Evolutionary conservation across 768 basidiomycete species (phyloP).

Genomic region (Pleurotus platypus): DNA sequence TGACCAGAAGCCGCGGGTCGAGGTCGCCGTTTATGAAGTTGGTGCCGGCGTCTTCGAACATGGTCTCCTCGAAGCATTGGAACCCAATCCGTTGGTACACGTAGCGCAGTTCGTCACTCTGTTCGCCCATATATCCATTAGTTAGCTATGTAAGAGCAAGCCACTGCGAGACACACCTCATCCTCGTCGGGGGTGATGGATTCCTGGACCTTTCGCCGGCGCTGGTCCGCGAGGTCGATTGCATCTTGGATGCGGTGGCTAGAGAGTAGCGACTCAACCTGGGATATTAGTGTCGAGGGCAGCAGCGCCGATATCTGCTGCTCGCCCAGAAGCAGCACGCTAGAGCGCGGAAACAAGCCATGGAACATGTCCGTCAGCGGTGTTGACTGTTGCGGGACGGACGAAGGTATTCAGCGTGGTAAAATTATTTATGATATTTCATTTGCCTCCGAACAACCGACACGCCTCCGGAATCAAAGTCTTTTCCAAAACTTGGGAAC

Average conservation of each 20-base stretch:
- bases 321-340: conserved; percentile 57
- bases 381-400: neutral
- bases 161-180: conserved; percentile 37
- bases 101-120: conserved; percentile 72
- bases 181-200: conserved; percentile 50
- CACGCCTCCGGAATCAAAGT: no score
- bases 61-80: conserved; percentile 71
- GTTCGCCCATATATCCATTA: neutral
- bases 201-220: conserved; percentile 52
- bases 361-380: neutral
- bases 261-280: conserved; percentile 66
- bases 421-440: no score
- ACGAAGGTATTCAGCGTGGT: no score
- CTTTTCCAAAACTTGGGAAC: no score
- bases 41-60: conserved; percentile 80
- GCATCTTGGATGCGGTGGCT: conserved; percentile 65
- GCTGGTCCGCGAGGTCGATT: conserved; percentile 55
- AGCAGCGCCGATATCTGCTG: conserved; percentile 64
- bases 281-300: conserved; percentile 69
- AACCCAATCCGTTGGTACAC: conserved; percentile 83
- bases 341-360: conserved; percentile 61
- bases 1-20: conserved; percentile 81
- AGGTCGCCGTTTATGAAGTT: conserved; percentile 75
- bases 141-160: neutral
- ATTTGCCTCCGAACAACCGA: no score